Percentiles rank a stretch among this genome's conserved stretches.
These are phyloP conservation scores for Baorangia bicolor DNA, from an alignment of 768 basidiomycete species.

Conservation along the genomic window DNA sequence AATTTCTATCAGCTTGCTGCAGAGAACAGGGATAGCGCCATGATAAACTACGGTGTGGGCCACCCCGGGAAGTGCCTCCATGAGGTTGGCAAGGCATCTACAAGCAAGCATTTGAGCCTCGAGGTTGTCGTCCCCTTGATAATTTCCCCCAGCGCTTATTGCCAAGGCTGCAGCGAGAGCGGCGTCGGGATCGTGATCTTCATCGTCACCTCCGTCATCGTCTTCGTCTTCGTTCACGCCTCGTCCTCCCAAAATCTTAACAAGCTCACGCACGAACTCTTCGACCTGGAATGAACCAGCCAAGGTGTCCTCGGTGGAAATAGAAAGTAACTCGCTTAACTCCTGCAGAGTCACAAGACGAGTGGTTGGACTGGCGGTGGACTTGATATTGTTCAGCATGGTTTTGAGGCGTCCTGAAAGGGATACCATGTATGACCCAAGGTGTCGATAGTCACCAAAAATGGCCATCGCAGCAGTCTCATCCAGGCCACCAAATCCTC, in stretches of 20 bases:
- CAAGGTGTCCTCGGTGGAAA: conserved; percentile 96
- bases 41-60: conserved; percentile 98
- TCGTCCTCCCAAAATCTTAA: conserved; percentile 84
- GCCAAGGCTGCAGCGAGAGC: conserved; percentile 87
- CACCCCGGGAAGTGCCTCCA: conserved; percentile 98
- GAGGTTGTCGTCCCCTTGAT: conserved; percentile 79
- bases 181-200: conserved; percentile 78
- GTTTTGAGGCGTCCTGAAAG: conserved; percentile 85
- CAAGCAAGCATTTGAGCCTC: conserved; percentile 97
- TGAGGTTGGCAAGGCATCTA: conserved; percentile 93
- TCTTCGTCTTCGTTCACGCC: conserved; percentile 72
- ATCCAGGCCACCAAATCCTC: conserved; percentile 53
- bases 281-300: conserved; percentile 96
- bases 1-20: conserved; percentile 96
- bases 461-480: conserved; percentile 76
- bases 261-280: conserved; percentile 86
- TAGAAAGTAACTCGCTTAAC: conserved; percentile 89
- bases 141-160: conserved; percentile 67
- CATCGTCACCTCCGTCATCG: conserved; percentile 63
- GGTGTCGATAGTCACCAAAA: conserved; percentile 83
- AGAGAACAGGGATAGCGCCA: conserved; percentile 96
- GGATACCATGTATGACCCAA: conserved; percentile 92
- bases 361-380: conserved; percentile 78
- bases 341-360: conserved; percentile 91
- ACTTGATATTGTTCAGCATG: conserved; percentile 86